Percentiles rank a stretch among this genome's conserved stretches.
phyloP scores from a whole-genome alignment of 352 stramenopile species.

The Globisporangium okanoganense region DNA sequence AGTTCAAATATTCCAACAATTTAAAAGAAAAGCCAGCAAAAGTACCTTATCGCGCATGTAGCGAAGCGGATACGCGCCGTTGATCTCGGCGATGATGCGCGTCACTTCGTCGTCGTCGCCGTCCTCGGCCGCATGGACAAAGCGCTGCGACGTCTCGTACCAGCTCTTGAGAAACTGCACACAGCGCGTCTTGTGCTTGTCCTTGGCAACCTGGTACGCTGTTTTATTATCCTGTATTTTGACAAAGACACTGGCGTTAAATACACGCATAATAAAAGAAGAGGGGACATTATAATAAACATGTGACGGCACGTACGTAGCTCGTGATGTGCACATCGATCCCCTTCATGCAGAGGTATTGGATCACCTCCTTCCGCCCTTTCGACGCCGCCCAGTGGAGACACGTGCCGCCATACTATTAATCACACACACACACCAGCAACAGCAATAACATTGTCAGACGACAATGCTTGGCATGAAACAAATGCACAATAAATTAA shows the following conservation, averaged over 20 bases:
- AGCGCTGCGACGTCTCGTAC: slow-evolving; percentile 88
- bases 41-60: slow-evolving; percentile 85
- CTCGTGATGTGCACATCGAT: slow-evolving; percentile 88
- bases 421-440: neutral
- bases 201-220: slow-evolving; percentile 84
- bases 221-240: slow-evolving; percentile 79
- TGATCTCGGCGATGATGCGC: slow-evolving; percentile 79
- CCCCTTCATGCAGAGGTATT: slow-evolving; percentile 86
- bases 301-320: slow-evolving; percentile 85
- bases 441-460: neutral
- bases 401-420: slow-evolving; percentile 80
- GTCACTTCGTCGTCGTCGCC: slow-evolving; percentile 76
- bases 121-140: slow-evolving; percentile 79
- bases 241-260: too few relatives aligned
- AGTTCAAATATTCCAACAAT: neutral
- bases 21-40: neutral
- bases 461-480: neutral
- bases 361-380: slow-evolving; percentile 81
- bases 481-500: neutral
- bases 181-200: slow-evolving; percentile 87
- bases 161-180: slow-evolving; percentile 86
- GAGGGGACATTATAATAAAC: too few relatives aligned
- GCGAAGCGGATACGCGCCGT: slow-evolving; percentile 68
- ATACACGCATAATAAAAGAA: neutral
- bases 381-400: slow-evolving; percentile 84